Conservation (phyloP, 257 asterid species). For the Solanum virginianum region DNA sequence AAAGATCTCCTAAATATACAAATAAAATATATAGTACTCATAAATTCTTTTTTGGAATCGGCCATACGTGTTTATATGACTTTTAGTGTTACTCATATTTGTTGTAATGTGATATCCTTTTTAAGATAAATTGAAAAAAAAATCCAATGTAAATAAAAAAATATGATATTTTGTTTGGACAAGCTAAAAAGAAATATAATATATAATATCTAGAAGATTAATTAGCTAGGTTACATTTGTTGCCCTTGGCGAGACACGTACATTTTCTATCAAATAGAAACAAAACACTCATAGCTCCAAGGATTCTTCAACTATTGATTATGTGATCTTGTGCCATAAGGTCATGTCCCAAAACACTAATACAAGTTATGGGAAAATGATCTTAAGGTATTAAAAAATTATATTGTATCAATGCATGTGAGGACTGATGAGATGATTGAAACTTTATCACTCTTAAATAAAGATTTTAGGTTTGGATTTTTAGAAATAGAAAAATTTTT, state of each 20-base stretch:
- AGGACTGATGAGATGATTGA: too few species aligned
- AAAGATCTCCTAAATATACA: background rate
- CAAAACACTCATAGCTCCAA: background rate
- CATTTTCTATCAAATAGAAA: background rate
- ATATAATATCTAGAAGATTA: background rate
- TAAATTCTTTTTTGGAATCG: too few species aligned
- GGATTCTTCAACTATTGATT: too few species aligned
- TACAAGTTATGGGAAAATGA: background rate
- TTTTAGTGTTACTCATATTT: too few species aligned
- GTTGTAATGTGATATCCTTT: background rate
- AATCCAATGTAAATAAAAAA: too few species aligned
- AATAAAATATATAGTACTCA: background rate
- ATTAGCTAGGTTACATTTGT: background rate
- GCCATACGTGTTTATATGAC: background rate
- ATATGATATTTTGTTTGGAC: background rate
- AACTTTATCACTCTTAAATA: too few species aligned
- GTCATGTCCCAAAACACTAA: background rate
- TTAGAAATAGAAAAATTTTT: accelerated
- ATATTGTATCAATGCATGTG: too few species aligned
- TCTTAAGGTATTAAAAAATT: too few species aligned
- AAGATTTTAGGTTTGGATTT: background rate
- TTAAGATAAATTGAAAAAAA: too few species aligned
- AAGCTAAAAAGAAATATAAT: background rate
- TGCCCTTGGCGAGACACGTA: background rate
- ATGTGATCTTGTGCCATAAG: background rate